Percentiles rank a stretch among this genome's conserved stretches.
These are phyloP conservation scores for Apiotrichum gamsii DNA, from an alignment of 1,284 basidiomycete species.

Conservation along the genomic window DNA sequence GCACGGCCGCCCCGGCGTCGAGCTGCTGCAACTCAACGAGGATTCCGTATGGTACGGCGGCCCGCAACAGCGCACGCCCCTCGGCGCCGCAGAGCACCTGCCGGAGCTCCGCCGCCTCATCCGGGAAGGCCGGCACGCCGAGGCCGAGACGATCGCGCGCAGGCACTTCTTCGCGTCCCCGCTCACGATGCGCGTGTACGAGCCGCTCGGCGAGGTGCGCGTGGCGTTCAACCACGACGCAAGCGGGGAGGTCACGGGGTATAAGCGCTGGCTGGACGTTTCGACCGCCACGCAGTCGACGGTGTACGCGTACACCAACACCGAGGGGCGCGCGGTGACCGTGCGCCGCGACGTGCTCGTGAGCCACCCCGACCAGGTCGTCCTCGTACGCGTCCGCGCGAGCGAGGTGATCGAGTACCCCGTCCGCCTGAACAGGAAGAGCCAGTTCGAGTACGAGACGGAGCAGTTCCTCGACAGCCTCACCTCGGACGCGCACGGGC, in stretches of 20 bases:
- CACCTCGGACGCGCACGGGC: background rate
- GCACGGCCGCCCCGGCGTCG: slow-evolving; percentile 2
- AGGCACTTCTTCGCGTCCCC: background rate
- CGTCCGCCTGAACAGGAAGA: background rate
- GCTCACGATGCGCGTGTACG: background rate
- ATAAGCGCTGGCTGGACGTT: background rate
- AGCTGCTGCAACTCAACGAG: slow-evolving; percentile 13
- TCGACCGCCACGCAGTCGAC: background rate
- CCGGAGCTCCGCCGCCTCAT: slow-evolving; percentile 2
- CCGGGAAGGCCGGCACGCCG: background rate
- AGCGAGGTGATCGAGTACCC: background rate
- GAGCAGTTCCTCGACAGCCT: background rate
- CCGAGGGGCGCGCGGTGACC: background rate
- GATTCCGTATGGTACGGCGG: slow-evolving; percentile 9
- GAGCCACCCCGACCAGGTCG: background rate
- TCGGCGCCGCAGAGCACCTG: background rate
- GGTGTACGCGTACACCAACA: background rate
- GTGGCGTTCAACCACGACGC: background rate
- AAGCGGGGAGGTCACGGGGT: background rate
- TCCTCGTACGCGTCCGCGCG: background rate
- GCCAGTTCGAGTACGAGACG: background rate
- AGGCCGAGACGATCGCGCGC: slow-evolving; percentile 1
- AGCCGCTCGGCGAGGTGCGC: background rate
- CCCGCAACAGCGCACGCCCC: background rate
- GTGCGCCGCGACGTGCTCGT: background rate